Percentiles rank a stretch among this genome's conserved stretches.
Evolutionary conservation across 2,329 filamentous ascomycete species (phyloP).

Genomic region (Epichloe glyceriae): DNA sequence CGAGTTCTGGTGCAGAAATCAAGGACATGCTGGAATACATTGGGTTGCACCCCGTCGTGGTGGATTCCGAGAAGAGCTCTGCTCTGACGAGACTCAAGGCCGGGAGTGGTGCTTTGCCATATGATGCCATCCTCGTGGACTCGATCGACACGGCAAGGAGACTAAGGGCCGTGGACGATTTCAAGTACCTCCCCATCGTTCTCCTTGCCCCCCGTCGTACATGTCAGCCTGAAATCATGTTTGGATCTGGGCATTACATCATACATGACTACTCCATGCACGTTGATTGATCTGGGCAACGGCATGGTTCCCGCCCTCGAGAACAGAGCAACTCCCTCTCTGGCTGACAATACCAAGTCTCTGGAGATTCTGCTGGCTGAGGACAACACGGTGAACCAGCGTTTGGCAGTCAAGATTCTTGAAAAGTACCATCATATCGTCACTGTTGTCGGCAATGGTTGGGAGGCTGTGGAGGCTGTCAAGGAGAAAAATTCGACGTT

Average conservation of each 20-base stretch:
- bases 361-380: slow-evolving; percentile 93
- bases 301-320: slow-evolving; percentile 93
- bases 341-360: slow-evolving; percentile 87
- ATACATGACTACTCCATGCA: slow-evolving; percentile 95
- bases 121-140: slow-evolving; percentile 93
- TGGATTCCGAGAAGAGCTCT: slow-evolving; percentile 62
- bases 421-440: slow-evolving; percentile 93
- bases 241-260: slow-evolving; percentile 94
- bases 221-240: slow-evolving; percentile 85
- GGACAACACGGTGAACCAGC: slow-evolving; percentile 95
- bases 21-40: slow-evolving; percentile 65
- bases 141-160: slow-evolving; percentile 82
- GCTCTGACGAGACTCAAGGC: slow-evolving; percentile 39
- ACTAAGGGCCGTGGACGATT: slow-evolving; percentile 77
- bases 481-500: slow-evolving; percentile 89
- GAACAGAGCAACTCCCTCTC: slow-evolving; percentile 78
- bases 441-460: slow-evolving; percentile 86
- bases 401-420: slow-evolving; percentile 88
- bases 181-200: slow-evolving; percentile 96
- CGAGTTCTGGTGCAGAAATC: slow-evolving; percentile 63
- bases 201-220: slow-evolving; percentile 74
- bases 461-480: slow-evolving; percentile 85
- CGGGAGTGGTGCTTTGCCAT: slow-evolving; percentile 47
- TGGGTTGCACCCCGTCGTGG: slow-evolving; percentile 69
- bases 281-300: slow-evolving; percentile 87